Conservation (phyloP, 2,329 filamentous ascomycete genomes). For the Fusarium oligoseptatum region DNA sequence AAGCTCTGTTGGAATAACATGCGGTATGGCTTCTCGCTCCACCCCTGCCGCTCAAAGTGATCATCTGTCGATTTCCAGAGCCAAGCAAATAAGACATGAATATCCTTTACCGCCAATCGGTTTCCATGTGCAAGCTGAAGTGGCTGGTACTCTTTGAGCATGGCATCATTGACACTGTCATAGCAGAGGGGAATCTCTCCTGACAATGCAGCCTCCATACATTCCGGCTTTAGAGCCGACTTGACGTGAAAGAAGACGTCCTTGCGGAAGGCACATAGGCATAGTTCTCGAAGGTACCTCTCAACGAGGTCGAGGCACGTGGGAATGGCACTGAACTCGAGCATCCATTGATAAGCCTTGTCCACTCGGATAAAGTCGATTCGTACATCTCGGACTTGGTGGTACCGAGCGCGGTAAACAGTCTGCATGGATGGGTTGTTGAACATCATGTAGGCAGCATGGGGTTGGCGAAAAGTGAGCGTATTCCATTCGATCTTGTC, state of each 20-base stretch:
- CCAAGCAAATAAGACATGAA: not conserved
- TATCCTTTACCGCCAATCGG: not conserved
- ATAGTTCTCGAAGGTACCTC: constrained; percentile 2
- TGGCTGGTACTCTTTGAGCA: not conserved
- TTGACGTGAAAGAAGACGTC: constrained; percentile 3
- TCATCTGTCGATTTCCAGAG: not conserved
- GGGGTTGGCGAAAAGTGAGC: not conserved
- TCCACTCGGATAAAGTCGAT: constrained; percentile 1
- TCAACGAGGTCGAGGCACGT: not conserved
- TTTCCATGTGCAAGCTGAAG: not conserved
- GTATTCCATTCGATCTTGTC: constrained; percentile 7
- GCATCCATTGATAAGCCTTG: constrained; percentile 7
- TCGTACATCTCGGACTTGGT: not conserved
- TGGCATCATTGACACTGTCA: not conserved
- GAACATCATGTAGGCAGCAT: constrained; percentile 8
- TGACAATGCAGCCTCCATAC: not conserved
- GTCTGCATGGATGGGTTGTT: constrained; percentile 11
- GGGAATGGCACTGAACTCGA: constrained; percentile 1
- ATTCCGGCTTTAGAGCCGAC: not conserved
- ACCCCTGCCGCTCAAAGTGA: not conserved
- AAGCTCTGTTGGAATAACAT: not conserved
- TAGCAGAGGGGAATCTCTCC: constrained; percentile 5
- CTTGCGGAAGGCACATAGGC: constrained; percentile 8
- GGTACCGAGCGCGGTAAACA: constrained; percentile 1
- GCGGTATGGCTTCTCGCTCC: not conserved